Conservation (phyloP, 2,329 filamentous ascomycete genomes). For the Xylariales sp. region DNA sequence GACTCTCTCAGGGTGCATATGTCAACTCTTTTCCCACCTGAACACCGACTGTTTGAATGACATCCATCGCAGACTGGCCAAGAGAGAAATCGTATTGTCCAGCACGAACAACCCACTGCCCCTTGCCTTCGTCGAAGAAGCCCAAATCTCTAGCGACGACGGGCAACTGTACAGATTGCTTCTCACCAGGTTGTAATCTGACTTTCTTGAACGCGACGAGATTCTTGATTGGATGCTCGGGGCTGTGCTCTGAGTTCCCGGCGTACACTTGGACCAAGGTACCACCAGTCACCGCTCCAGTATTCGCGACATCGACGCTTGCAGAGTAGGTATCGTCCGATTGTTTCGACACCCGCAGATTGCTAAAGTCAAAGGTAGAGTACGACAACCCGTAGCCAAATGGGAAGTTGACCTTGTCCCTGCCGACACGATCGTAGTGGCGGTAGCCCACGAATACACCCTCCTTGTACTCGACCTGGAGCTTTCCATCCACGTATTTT, state of each 20-base stretch:
- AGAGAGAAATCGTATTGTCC: constrained; percentile 23
- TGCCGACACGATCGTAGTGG: constrained; percentile 57
- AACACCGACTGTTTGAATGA: constrained; percentile 10
- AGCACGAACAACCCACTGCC: constrained; percentile 23
- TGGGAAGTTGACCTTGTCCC: constrained; percentile 55
- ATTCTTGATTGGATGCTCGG: constrained; percentile 23
- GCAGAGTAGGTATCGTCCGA: constrained; percentile 38
- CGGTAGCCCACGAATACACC: constrained; percentile 66
- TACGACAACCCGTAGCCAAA: constrained; percentile 65
- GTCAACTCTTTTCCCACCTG: constrained; percentile 9
- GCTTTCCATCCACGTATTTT: constrained; percentile 39
- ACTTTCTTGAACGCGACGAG: constrained; percentile 28
- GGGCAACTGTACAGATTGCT: constrained; percentile 10
- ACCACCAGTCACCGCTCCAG: constrained; percentile 44
- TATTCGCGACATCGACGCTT: constrained; percentile 54
- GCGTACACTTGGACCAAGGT: constrained; percentile 54
- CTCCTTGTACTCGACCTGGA: constrained; percentile 62
- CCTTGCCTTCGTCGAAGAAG: constrained; percentile 19
- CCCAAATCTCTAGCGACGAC: constrained; percentile 22
- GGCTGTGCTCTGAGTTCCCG: constrained; percentile 13
- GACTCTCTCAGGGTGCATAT: constrained; percentile 7
- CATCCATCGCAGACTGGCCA: constrained; percentile 21
- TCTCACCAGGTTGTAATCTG: constrained; percentile 17
- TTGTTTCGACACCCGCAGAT: constrained; percentile 30
- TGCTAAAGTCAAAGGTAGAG: constrained; percentile 45